A percentile compares a stretch with the other conserved stretches of the same genome.
phyloP scores from a whole-genome alignment of 164 flowering plant genomes.

The Paratinospora sagittata region DNA sequence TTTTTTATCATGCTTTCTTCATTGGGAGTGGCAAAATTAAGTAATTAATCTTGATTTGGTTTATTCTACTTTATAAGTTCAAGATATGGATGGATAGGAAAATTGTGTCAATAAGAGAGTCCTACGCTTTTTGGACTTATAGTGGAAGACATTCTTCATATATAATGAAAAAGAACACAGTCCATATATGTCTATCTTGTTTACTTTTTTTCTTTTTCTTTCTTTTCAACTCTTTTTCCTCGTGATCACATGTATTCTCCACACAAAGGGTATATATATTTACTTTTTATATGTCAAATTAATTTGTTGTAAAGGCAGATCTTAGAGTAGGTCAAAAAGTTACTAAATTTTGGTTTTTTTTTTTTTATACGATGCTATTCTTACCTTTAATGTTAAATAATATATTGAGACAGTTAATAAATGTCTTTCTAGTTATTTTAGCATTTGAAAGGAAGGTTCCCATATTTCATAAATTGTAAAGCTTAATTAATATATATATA shows the following conservation, averaged over 20 bases:
- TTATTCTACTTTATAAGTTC: background rate
- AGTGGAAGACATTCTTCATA: no score
- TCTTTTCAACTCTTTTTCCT: conserved; percentile 1
- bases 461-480: no score
- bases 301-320: background rate
- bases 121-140: background rate
- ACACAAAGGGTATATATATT: background rate
- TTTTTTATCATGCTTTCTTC: background rate
- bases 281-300: background rate
- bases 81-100: background rate
- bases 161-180: background rate
- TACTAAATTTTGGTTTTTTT: no score
- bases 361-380: no score
- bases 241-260: background rate
- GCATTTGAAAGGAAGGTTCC: no score
- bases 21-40: background rate
- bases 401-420: background rate
- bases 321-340: no score
- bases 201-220: background rate
- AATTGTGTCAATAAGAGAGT: background rate
- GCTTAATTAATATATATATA: no score
- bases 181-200: background rate
- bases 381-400: no score
- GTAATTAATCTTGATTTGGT: background rate
- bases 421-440: background rate